A percentile compares a stretch with the other conserved stretches of the same genome.
phyloP scores from a whole-genome alignment of 345 rosid species.

The Lepidium aucheri region DNA sequence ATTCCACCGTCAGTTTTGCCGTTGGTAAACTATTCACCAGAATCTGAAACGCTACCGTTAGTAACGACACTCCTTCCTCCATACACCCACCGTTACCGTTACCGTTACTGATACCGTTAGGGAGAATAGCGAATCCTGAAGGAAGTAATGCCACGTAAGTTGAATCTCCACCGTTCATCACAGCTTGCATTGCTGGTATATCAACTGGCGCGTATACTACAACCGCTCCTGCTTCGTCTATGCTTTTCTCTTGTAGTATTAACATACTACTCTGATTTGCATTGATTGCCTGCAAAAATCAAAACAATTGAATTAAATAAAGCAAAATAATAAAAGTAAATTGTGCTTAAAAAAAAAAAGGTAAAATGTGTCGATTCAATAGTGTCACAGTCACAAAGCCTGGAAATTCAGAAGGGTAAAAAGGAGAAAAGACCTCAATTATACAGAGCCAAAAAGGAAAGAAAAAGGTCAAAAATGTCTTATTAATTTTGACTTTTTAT shows the following conservation, averaged over 20 bases:
- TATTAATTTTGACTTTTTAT: constrained; percentile 49
- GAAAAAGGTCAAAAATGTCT: constrained; percentile 41
- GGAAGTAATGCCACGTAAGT: constrained; percentile 91
- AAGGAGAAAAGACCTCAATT: not conserved
- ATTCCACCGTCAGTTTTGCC: constrained; percentile 90
- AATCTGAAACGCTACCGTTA: constrained; percentile 95
- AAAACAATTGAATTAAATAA: not conserved
- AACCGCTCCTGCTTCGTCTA: constrained; percentile 88
- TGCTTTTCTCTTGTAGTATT: constrained; percentile 91
- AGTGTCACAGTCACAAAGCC: constrained; percentile 16
- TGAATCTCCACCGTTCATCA: constrained; percentile 96
- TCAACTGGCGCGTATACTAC: constrained; percentile 99
- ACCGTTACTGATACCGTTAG: constrained; percentile 25
- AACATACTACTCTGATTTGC: constrained; percentile 91
- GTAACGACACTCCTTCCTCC: constrained; percentile 63
- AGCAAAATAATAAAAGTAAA: not conserved
- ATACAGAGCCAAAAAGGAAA: constrained; percentile 4
- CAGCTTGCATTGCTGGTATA: constrained; percentile 89
- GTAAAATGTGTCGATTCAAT: not conserved
- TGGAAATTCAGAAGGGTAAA: not conserved
- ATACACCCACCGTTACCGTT: constrained; percentile 31
- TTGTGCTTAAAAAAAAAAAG: too few relatives aligned
- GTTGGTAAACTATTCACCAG: constrained; percentile 90
- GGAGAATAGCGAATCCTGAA: constrained; percentile 82
- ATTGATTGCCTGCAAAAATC: constrained; percentile 58